Percentiles rank a stretch among this genome's conserved stretches.
Conservation (phyloP, 129 eudicot species). For the Daucus carota region DH1_v3.0 NC_030382.2:55785001-55785500, state of each 20-base stretch:
- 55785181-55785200: too few relatives aligned
- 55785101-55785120: not conserved
- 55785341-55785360: not conserved
- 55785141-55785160: not conserved
- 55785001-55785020: too few relatives aligned
- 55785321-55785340: not conserved
- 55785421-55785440: not conserved
- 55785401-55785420: too few relatives aligned
- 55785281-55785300: not conserved
- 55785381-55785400: not conserved
- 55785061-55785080: not conserved
- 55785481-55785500: not conserved
- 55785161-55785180: too few relatives aligned
- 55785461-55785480: not conserved
- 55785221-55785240: too few relatives aligned
- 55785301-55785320: not conserved
- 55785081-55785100: not conserved
- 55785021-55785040: not conserved
- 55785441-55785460: not conserved
- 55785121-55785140: not conserved
- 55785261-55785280: not conserved
- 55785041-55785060: not conserved
- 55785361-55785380: not conserved
- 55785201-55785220: too few relatives aligned
- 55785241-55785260: not conserved